phyloP scores from a whole-genome alignment of 495 filamentous ascomycete genomes.

The Penicillium coprophilum region DNA sequence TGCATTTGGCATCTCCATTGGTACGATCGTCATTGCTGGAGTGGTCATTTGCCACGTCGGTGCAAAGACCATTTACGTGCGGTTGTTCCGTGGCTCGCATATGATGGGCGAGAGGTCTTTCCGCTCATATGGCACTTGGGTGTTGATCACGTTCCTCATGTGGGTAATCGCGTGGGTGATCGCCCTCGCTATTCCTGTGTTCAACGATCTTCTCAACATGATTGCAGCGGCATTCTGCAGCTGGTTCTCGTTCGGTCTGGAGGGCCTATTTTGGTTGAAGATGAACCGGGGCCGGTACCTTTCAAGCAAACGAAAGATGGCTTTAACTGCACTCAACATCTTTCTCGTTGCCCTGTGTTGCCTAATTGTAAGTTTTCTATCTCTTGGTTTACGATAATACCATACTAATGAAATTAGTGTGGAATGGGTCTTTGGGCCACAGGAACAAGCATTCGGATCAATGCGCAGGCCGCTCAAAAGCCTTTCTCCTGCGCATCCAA shows the following conservation, averaged over 20 bases:
- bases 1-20: slow-evolving; percentile 68
- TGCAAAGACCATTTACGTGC: slow-evolving; percentile 57
- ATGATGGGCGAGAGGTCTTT: slow-evolving; percentile 52
- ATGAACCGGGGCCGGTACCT: slow-evolving; percentile 32
- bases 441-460: slow-evolving; percentile 17
- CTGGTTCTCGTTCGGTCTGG: slow-evolving; percentile 39
- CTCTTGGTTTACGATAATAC: neutral
- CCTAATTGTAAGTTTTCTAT: neutral
- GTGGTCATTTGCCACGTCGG: slow-evolving; percentile 58
- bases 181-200: slow-evolving; percentile 66
- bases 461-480: slow-evolving; percentile 2
- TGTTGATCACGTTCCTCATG: slow-evolving; percentile 47
- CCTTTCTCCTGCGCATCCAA: slow-evolving; percentile 10
- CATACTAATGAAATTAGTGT: slow-evolving; percentile 20
- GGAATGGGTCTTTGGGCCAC: slow-evolving; percentile 38
- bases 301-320: slow-evolving; percentile 22
- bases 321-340: slow-evolving; percentile 31
- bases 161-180: slow-evolving; percentile 64
- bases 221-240: slow-evolving; percentile 32
- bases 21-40: slow-evolving; percentile 39
- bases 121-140: slow-evolving; percentile 46
- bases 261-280: slow-evolving; percentile 39
- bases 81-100: slow-evolving; percentile 49
- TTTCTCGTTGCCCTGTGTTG: slow-evolving; percentile 22
- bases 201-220: slow-evolving; percentile 55